Base-by-base conservation (phyloP, 2,329 filamentous ascomycete genomes). In the Sclerotinia borealis region DNA sequence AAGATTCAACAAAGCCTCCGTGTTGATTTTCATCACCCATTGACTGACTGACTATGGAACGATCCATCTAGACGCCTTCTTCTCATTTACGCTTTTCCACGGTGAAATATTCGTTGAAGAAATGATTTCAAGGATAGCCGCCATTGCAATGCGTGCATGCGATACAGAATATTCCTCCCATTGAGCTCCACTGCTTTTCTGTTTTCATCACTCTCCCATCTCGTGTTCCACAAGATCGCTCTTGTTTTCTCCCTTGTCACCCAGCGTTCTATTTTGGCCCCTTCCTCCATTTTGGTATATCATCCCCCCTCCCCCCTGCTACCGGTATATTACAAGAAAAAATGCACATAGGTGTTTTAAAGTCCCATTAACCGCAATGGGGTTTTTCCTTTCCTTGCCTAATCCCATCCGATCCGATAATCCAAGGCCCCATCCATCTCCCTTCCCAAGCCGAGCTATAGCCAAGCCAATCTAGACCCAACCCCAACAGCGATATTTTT, bases 291-390 rank as follows among this genome's bases (percentile, higher is more conserved):
- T 22, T 29, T 58, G 51, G 41, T 58, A 58, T 63, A 48, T 62
- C 25, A 36, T 45, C 39, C 27, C 34, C 19, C 27, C 31, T 15
- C 48, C 15, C 8, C 34, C 45, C 34, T 41, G 15, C 43, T 48
- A 36, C 51, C 60, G 41, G 27, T 63, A 58, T 58, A 63, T 63
- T 58, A 63, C 51, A 58, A 45, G 39, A 36, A 60, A 22, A 41
- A 51, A 51, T 25, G 36, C 37, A 31, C 60, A 39, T 31, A 41
- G 22, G n/a, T 47, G 19, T 31, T 39, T 39, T 58, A 27, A 8
- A 48, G 29, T 63, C 51, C 60, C n/a, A 58, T 58, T 58, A 48
- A 41, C 27, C 60, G 60, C 51, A 45, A 50, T n/a, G 22, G 39
- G 36, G 25, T 13, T 63, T 61, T 49, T 43, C 47, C 47, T 15